A percentile compares a stretch with the other conserved stretches of the same genome.
Evolutionary conservation across 2,329 filamentous ascomycete genomes (phyloP).

Genomic region (Arthrobotrys sphaeroides): DNA sequence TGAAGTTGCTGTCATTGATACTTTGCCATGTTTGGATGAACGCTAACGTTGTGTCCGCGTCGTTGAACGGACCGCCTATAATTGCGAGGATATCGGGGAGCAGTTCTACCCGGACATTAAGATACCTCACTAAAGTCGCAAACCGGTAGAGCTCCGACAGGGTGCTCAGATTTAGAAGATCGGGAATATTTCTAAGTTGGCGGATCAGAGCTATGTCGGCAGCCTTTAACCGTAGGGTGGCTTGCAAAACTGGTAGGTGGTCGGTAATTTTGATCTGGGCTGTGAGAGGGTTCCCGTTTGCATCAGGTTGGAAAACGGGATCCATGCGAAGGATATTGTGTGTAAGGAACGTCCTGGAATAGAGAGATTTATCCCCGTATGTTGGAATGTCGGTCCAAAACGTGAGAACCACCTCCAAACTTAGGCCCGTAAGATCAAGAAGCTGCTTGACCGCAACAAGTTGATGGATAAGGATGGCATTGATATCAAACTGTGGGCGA

Average conservation of each 20-base stretch:
- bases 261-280: not conserved
- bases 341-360: not conserved
- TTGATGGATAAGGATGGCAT: not conserved
- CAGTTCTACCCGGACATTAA: not conserved
- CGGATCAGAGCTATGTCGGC: not conserved
- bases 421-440: not conserved
- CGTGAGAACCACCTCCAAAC: not conserved
- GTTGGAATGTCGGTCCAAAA: slow-evolving; percentile 2
- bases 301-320: slow-evolving; percentile 2
- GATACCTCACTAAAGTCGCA: not conserved
- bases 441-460: not conserved
- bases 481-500: not conserved
- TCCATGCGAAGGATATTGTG: slow-evolving; percentile 13
- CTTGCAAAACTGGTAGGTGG: not conserved
- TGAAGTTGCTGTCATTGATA: not conserved
- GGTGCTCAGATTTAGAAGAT: not conserved
- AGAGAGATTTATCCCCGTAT: not conserved
- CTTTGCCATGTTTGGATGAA: not conserved
- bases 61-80: not conserved
- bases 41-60: not conserved
- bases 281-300: not conserved
- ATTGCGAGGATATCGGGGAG: not conserved
- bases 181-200: not conserved
- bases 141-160: not conserved
- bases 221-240: not conserved